Evolutionary conservation across 179 eudicot genomes (phyloP), one percentile per base, ranked within the genome.

Genomic region (Dionaea muscipula): DNA sequence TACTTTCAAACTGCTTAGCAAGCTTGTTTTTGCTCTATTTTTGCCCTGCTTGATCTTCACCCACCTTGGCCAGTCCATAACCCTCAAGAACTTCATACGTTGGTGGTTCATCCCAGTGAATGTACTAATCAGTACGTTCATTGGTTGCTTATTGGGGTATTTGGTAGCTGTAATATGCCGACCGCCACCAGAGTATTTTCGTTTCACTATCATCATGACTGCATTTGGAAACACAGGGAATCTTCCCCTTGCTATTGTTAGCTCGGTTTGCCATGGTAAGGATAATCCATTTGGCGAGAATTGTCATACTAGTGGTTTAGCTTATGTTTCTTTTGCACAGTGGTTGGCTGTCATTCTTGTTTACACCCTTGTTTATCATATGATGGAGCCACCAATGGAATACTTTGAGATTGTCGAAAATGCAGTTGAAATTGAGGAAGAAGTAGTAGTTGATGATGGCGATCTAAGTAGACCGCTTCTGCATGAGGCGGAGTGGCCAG

Each of bases 91-190:
- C 58, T 74, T 85, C 45, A 33, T 59, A 3, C 73, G 45, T 2
- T 82, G 96, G 91, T 88, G 91, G 96, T 82, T 88, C 64, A 85
- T 88, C 24, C 94, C 96, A 0, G 86, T 81, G 1, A 85, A 88
- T 60, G 85, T 88, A 24, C 50, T 85, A 26, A 25, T 85, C 23
- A 78, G 85, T 61, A 88, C 88, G 2, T 26, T 31, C 16, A 57
- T 79, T 24, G 96, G 96, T 54, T 88, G 91, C 61, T 15, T 85
- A 1, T 59, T 88, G 53, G 96, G 96, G 17, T 73, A 69, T 40
- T 18, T 88, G 45, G 96, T 88, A 16, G 78, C 82, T 10, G 66
- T 57, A 18, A 53, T 82, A 19, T 82, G 91, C 54, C 79, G 74
- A 0, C 91, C 94, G 1, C 96, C 94, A 21, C 91, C 82, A 0